Conservation (phyloP, 345 rosid genomes). For the rapeseed (Brassica napus) region DNA sequence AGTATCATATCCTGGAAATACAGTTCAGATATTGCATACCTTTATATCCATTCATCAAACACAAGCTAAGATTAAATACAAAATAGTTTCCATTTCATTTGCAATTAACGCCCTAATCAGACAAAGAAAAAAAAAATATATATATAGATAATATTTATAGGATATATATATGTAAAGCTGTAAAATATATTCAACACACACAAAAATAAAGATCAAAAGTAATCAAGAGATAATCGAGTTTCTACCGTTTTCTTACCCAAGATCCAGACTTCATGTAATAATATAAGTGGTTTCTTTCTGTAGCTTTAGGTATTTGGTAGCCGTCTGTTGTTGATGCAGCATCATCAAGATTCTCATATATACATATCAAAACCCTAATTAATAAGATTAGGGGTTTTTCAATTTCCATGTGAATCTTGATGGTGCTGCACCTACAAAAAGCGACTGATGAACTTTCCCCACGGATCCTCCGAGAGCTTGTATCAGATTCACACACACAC, state of each 20-base stretch:
- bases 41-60: not conserved
- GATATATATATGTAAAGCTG: not conserved
- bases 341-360: constrained; percentile 99
- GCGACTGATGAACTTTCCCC: constrained; percentile 53
- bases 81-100: not conserved
- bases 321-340: constrained; percentile 93
- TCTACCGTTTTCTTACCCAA: constrained; percentile 16
- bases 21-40: not conserved
- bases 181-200: not conserved
- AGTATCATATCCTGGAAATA: not conserved
- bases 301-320: constrained; percentile 35
- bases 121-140: not conserved
- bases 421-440: constrained; percentile 85
- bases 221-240: not conserved
- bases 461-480: constrained; percentile 17
- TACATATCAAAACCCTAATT: constrained; percentile 40
- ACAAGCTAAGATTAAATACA: constrained; percentile 18
- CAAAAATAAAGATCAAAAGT: not conserved
- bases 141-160: not conserved
- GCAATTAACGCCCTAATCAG: constrained; percentile 22
- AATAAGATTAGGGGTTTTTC: not conserved
- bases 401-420: constrained; percentile 86
- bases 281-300: not conserved
- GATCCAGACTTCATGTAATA: constrained; percentile 9
- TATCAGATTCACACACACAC: not conserved